These are phyloP conservation scores for Mucor ambiguus DNA, from an alignment of 371 early-diverging fungal species.

Conservation along the genomic window DNA sequence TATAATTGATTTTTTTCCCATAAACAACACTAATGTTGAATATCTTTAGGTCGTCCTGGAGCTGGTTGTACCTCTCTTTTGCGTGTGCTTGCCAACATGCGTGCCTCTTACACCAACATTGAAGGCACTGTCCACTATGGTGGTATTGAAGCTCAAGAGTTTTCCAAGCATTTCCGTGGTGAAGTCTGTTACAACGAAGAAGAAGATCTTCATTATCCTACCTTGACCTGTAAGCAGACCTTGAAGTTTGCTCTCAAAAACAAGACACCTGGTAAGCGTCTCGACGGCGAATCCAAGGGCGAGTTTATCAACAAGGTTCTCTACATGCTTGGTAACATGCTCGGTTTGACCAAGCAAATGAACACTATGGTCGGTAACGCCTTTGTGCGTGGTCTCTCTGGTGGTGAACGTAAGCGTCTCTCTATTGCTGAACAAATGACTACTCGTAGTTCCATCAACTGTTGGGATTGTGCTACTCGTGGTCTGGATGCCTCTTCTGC, in stretches of 20 bases:
- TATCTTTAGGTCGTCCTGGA: constrained; percentile 54
- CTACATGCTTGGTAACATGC: constrained; percentile 49
- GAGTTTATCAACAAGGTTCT: constrained; percentile 42
- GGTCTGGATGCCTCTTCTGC: constrained; percentile 89
- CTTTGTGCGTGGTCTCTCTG: constrained; percentile 68
- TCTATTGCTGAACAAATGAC: constrained; percentile 79
- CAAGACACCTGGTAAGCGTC: constrained; percentile 53
- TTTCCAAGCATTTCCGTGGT: constrained; percentile 45
- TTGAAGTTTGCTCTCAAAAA: constrained; percentile 56
- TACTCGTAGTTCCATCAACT: constrained; percentile 61
- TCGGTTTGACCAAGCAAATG: constrained; percentile 62
- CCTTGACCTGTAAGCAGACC: constrained; percentile 57
- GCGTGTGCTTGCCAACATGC: constrained; percentile 57
- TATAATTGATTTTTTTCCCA: too few species aligned
- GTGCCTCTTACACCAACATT: constrained; percentile 47
- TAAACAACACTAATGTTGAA: too few species aligned
- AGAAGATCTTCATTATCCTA: constrained; percentile 60
- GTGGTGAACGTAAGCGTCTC: constrained; percentile 79
- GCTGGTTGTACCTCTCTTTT: constrained; percentile 60
- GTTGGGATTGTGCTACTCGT: constrained; percentile 79
- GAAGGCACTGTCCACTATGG: constrained; percentile 50
- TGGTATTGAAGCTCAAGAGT: constrained; percentile 48
- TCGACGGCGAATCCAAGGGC: constrained; percentile 33
- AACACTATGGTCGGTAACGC: constrained; percentile 77
- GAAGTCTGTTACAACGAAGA: constrained; percentile 61